Evolutionary conservation across 768 basidiomycete genomes (phyloP), one percentile per base, ranked within the genome.

Genomic region (Leccinum broughii): DNA sequence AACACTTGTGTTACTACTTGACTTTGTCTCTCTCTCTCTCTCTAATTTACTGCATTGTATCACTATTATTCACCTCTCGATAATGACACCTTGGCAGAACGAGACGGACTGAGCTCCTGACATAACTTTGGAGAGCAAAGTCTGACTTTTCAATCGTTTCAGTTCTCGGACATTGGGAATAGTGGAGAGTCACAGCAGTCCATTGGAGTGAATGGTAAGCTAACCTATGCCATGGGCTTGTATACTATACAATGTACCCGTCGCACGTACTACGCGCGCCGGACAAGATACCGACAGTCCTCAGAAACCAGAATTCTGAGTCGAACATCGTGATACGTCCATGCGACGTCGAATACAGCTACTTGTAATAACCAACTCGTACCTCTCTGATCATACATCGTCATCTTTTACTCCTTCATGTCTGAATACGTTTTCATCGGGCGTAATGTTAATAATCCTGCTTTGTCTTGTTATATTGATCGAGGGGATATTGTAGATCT

Each of bases 151-250:
- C 60, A 14, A 62, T 58, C 39, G 54, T 26, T 20, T 66, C 60
- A 17, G 77, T 57, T 75, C 37, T 37, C 37, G 37, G 7, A 1
- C 15, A 39, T 39, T 39, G 37, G 15, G 37, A 39, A 61, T 22
- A 77, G 70, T 58, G 74, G 70, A 11, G 76, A 71, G 26, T 51
- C 14, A 37, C 35, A 37, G 35, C 15, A 17, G 30, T 35, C 22
- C 61, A n/a, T 48, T 60, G 34, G 24, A 50, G 10, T 54, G 54
- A 20, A 30, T 17, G 6, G 20, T 15, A 44, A 9, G 10, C 28
- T 24, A 28, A 28, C 20, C n/a, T 13, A 20, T 20, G 10, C 28
- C 8, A 30, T 30, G n/a, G 11, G 24, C 22, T 24, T 13, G 22
- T 24, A 22, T 24, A 10, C 48, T 49, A n/a, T 44, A 46, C 44